Conservation (phyloP, 2,329 filamentous ascomycete species). For the Apiospora marii region DNA sequence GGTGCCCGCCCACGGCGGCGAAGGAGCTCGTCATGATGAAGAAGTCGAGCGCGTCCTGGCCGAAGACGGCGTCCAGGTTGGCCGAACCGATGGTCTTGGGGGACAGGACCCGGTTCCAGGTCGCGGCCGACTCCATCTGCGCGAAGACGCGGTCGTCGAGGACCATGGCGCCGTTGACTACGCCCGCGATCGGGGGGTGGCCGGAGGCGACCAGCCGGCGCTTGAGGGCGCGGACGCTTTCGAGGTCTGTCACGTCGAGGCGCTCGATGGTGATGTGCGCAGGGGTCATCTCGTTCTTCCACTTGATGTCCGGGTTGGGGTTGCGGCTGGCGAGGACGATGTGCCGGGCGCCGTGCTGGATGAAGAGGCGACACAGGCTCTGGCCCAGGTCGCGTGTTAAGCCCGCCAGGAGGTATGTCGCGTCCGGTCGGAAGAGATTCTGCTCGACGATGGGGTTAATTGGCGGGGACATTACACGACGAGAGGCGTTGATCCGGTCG, state of each 20-base stretch:
- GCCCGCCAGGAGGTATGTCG: conserved; percentile 51
- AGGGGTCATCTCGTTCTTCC: conserved; percentile 42
- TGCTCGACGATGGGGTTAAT: conserved; percentile 37
- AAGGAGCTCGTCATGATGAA: conserved; percentile 58
- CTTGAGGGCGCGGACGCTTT: conserved; percentile 41
- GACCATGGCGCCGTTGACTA: conserved; percentile 56
- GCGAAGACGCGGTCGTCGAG: conserved; percentile 52
- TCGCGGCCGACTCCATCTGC: conserved; percentile 47
- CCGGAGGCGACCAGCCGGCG: conserved; percentile 27
- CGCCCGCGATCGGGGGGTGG: conserved; percentile 46
- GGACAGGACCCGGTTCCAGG: conserved; percentile 46
- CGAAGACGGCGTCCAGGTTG: conserved; percentile 49
- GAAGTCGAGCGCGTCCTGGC: conserved; percentile 45
- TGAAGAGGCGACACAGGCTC: conserved; percentile 49
- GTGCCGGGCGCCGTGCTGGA: conserved; percentile 47
- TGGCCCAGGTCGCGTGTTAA: conserved; percentile 55
- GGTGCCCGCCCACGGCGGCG: conserved; percentile 52
- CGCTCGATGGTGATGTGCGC: conserved; percentile 36
- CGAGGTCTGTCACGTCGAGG: conserved; percentile 39
- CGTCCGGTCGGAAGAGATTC: conserved; percentile 40
- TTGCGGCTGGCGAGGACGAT: conserved; percentile 51
- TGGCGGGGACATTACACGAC: conserved; percentile 43
- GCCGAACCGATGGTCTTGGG: conserved; percentile 51
- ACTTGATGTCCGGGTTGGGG: conserved; percentile 39
- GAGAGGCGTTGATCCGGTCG: conserved; percentile 47